A percentile compares a stretch with the other conserved stretches of the same genome.
These are phyloP conservation scores for Ilyonectria sp. DNA, from an alignment of 2,329 filamentous ascomycete species.

Conservation along the genomic window DNA sequence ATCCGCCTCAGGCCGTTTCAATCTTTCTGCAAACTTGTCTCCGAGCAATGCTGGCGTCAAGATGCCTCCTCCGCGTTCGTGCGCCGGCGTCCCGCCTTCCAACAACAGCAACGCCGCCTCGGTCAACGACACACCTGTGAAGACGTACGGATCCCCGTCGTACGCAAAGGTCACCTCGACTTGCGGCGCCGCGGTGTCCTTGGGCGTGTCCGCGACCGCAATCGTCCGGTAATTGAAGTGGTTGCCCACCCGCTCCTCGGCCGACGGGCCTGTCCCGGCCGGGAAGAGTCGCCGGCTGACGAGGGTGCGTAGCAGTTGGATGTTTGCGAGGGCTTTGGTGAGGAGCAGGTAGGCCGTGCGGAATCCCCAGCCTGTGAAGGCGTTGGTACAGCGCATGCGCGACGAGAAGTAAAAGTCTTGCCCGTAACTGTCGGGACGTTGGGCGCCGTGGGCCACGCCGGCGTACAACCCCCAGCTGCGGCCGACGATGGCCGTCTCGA, in stretches of 20 bases:
- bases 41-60: slow-evolving; percentile 40
- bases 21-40: slow-evolving; percentile 29
- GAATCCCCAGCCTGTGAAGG: slow-evolving; percentile 14
- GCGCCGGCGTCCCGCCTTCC: slow-evolving; percentile 27
- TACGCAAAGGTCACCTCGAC: slow-evolving; percentile 37
- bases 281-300: slow-evolving; percentile 31
- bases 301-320: slow-evolving; percentile 30
- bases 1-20: slow-evolving; percentile 23
- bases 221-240: slow-evolving; percentile 36
- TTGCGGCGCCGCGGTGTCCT: not conserved
- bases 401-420: slow-evolving; percentile 21
- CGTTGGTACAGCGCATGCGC: slow-evolving; percentile 17
- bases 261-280: slow-evolving; percentile 37
- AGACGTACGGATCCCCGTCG: slow-evolving; percentile 37
- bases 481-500: slow-evolving; percentile 37
- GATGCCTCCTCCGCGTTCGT: slow-evolving; percentile 38
- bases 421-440: slow-evolving; percentile 20
- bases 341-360: slow-evolving; percentile 27
- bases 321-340: slow-evolving; percentile 22
- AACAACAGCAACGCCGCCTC: slow-evolving; percentile 40
- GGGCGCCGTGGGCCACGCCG: slow-evolving; percentile 5
- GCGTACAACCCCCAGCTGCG: slow-evolving; percentile 38
- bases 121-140: slow-evolving; percentile 38
- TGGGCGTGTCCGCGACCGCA: slow-evolving; percentile 29
- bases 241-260: slow-evolving; percentile 24